phyloP scores from a whole-genome alignment of 2,329 filamentous ascomycete genomes.

The Knufia fluminis region DNA sequence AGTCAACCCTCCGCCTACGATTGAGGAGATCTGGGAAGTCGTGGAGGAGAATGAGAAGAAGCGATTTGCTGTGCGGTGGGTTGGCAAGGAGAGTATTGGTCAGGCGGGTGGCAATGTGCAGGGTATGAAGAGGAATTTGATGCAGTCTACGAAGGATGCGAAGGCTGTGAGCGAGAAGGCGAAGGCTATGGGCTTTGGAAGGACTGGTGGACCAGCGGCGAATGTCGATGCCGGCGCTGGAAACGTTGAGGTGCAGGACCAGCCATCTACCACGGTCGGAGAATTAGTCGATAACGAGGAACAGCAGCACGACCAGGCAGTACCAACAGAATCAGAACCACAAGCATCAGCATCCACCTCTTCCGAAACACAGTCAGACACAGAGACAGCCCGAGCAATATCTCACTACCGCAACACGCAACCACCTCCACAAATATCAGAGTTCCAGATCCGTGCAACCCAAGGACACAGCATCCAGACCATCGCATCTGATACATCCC shows the following conservation, averaged over 20 bases:
- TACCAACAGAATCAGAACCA: background rate
- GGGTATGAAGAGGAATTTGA: constrained; percentile 25
- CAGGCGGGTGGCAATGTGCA: background rate
- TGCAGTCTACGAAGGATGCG: constrained; percentile 15
- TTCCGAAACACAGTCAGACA: constrained; percentile 25
- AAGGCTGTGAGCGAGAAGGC: constrained; percentile 21
- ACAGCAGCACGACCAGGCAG: too few relatives aligned
- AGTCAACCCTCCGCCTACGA: constrained; percentile 53
- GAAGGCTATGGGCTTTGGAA: constrained; percentile 13
- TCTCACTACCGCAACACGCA: constrained; percentile 13
- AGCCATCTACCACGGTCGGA: constrained; percentile 21
- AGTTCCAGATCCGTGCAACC: constrained; percentile 85
- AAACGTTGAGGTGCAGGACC: constrained; percentile 3
- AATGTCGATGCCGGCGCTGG: constrained; percentile 20
- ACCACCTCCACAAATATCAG: constrained; percentile 40
- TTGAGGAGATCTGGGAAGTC: constrained; percentile 60
- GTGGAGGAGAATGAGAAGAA: constrained; percentile 79
- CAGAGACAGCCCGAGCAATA: constrained; percentile 29
- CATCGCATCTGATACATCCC: constrained; percentile 54
- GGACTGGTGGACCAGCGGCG: constrained; percentile 3
- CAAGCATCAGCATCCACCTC: constrained; percentile 16
- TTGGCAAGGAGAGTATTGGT: constrained; percentile 9
- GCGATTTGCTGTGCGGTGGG: constrained; percentile 69
- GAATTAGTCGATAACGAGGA: background rate
- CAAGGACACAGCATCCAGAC: constrained; percentile 83